These are phyloP conservation scores for Paratinospora sagittata DNA, from an alignment of 164 flowering plant species.

Conservation along the genomic window DNA sequence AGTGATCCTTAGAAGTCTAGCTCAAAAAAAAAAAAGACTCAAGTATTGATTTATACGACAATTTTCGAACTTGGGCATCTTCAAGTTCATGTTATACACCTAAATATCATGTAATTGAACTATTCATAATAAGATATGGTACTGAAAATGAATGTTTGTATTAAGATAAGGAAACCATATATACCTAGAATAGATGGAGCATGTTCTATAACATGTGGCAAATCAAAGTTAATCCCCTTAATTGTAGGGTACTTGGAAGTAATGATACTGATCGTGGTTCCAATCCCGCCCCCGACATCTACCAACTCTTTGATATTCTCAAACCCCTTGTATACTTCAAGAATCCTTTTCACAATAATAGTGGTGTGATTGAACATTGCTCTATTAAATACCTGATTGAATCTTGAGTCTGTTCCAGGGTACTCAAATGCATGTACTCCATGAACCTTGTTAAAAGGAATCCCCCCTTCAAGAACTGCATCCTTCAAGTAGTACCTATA, in stretches of 20 bases:
- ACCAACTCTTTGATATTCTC: conserved; percentile 22
- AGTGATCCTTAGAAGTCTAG: background rate
- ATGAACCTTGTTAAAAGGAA: conserved; percentile 70
- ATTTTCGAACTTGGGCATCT: no score
- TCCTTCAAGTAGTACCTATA: conserved; percentile 70
- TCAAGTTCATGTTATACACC: no score
- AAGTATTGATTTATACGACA: no score
- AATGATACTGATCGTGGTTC: conserved; percentile 19
- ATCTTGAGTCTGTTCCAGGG: conserved; percentile 20
- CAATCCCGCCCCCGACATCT: conserved; percentile 30
- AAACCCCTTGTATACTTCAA: conserved; percentile 27
- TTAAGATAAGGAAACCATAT: no score
- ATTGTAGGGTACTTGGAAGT: conserved; percentile 20
- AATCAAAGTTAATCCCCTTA: conserved; percentile 27
- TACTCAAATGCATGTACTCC: conserved; percentile 44
- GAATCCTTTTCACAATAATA: conserved; percentile 21
- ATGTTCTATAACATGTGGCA: conserved; percentile 11
- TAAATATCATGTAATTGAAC: no score
- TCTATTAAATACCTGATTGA: conserved; percentile 24
- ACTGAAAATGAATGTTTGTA: background rate
- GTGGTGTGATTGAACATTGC: conserved; percentile 24
- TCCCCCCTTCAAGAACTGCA: conserved; percentile 74
- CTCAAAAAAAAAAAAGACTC: no score
- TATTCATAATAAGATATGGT: no score
- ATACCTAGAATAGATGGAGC: conserved; percentile 9